A percentile compares a stretch with the other conserved stretches of the same genome.
These are phyloP conservation scores for Bodo saltans DNA, from an alignment of 78 protist species.

Conservation along the genomic window DNA sequence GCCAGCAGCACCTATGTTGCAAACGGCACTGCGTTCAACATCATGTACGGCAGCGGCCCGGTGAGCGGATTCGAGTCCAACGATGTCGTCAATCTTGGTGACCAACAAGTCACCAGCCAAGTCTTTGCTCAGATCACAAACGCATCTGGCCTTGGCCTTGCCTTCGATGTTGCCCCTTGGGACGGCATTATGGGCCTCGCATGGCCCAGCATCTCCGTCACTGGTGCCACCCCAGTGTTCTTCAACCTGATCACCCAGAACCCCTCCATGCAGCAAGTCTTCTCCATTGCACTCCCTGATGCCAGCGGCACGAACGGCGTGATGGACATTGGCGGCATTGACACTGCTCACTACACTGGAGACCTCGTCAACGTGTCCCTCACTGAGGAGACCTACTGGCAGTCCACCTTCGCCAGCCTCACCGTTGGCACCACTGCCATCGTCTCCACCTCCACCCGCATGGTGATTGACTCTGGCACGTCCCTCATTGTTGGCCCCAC, in stretches of 20 bases:
- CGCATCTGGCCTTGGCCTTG: constrained; percentile 72
- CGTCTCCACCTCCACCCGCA: constrained; percentile 32
- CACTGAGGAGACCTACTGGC: constrained; percentile 75
- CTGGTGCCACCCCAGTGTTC: constrained; percentile 75
- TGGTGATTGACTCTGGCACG: constrained; percentile 94
- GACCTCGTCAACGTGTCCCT: constrained; percentile 68
- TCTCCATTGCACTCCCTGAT: constrained; percentile 78
- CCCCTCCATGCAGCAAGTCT: constrained; percentile 48
- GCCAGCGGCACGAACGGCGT: constrained; percentile 62
- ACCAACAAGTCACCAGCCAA: constrained; percentile 47
- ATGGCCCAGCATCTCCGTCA: constrained; percentile 76
- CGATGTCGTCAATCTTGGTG: constrained; percentile 74
- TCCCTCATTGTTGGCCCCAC: constrained; percentile 87
- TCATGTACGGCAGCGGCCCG: constrained; percentile 90
- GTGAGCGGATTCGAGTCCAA: constrained; percentile 73
- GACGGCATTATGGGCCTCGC: constrained; percentile 87
- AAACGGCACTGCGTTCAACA: constrained; percentile 76
- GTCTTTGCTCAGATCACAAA: constrained; percentile 86
- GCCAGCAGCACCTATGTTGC: constrained; percentile 64
- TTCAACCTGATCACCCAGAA: constrained; percentile 65
- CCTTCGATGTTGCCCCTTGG: constrained; percentile 26
- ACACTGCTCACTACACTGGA: constrained; percentile 59
- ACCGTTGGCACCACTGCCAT: neutral
- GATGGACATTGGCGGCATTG: constrained; percentile 82
- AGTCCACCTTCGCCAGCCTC: constrained; percentile 16